Evolutionary conservation across 2,329 filamentous ascomycete genomes (phyloP), one percentile per base, ranked within the genome.

Genomic region (Pyrenophora teres): DNA sequence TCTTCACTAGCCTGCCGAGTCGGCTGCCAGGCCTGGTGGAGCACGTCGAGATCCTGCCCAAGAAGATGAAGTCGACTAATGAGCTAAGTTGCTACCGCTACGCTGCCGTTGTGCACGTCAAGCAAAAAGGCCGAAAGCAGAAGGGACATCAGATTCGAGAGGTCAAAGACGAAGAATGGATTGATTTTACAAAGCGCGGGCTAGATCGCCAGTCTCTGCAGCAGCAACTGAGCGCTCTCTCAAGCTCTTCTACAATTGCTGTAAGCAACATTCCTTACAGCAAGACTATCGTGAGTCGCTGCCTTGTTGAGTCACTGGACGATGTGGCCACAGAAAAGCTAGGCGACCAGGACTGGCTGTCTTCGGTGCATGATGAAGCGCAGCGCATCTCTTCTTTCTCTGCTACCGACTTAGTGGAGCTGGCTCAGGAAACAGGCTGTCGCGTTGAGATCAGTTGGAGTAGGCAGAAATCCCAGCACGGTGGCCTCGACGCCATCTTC

Each of bases 1-100:
- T 55, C 16, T 55, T 55, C 32, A 47, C 52, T 10, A n/a, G 45
- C 2, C 10, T 53, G 19, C 10, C 25, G 7, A 1, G 23, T 25
- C 46, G 36, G 6, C 35, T 53, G 1, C 50, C 50, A 6, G 40
- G 16, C 6, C 19, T 27, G 1, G 40, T 53, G 0, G 23, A 50
- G 50, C 39, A 49, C 10, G 46, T n/a, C n/a, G n/a, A n/a, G n/a
- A n/a, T n/a, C n/a, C n/a, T n/a, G n/a, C n/a, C n/a, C n/a, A n/a
- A n/a, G n/a, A n/a, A n/a, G n/a, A n/a, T n/a, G n/a, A n/a, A n/a
- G n/a, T n/a, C n/a, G n/a, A n/a, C n/a, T n/a, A n/a, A n/a, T n/a
- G n/a, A n/a, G n/a, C n/a, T n/a, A n/a, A n/a, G n/a, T n/a, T n/a
- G n/a, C n/a, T n/a, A n/a, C n/a, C n/a, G n/a, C n/a, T n/a, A n/a